Evolutionary conservation across 371 early-diverging fungal genomes (phyloP).

Genomic region (Globomyces sp.): DNA sequence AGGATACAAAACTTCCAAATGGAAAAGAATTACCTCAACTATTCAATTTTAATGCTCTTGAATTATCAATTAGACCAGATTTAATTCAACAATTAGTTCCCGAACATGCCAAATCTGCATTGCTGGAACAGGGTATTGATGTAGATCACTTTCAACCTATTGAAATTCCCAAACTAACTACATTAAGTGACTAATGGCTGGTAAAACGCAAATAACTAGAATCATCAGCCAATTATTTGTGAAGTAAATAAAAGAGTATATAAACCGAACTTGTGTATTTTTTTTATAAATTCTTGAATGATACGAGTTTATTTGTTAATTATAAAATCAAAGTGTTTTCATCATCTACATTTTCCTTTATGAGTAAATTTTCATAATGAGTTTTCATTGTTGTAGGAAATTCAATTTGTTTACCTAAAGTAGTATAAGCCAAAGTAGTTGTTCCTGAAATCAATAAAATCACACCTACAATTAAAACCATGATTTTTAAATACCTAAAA

Average conservation of each 20-base stretch:
- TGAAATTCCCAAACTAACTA: conserved; percentile 32
- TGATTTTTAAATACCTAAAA: too few relatives aligned
- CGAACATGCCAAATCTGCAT: conserved; percentile 59
- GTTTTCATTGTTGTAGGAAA: neutral
- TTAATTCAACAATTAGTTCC: conserved; percentile 70
- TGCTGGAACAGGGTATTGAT: conserved; percentile 62
- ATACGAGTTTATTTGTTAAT: neutral
- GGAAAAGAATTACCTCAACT: conserved; percentile 82
- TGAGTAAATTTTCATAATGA: conserved; percentile 11
- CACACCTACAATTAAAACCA: neutral
- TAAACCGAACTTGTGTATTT: too few relatives aligned
- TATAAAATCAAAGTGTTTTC: conserved; percentile 5
- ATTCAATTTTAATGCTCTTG: conserved; percentile 86
- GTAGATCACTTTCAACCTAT: conserved; percentile 63
- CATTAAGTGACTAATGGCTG: conserved; percentile 1
- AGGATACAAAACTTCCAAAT: conserved; percentile 73
- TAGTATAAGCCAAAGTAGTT: conserved; percentile 5
- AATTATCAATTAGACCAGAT: conserved; percentile 78
- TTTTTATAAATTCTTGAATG: too few relatives aligned
- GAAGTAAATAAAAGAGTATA: too few relatives aligned
- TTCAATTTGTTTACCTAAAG: neutral
- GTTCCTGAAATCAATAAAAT: conserved; percentile 6
- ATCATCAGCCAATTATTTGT: too few relatives aligned
- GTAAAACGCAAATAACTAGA: too few relatives aligned
- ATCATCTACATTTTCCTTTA: conserved; percentile 8